Percentiles rank a stretch among this genome's conserved stretches.
Evolutionary conservation across 2,329 filamentous ascomycete genomes (phyloP).

Genomic region (Xylariaceae sp.): DNA sequence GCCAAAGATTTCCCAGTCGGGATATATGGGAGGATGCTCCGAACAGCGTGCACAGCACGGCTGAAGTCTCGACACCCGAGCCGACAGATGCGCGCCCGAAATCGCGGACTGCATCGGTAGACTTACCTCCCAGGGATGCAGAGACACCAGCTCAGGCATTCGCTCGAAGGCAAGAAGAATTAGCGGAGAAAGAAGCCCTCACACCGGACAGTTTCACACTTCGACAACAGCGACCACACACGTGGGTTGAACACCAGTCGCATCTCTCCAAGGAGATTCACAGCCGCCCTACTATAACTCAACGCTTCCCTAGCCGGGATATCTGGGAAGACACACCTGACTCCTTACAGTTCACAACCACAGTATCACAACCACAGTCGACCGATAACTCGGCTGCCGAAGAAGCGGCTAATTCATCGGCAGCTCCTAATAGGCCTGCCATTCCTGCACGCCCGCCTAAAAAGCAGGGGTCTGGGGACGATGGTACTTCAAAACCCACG

Average conservation of each 20-base stretch:
- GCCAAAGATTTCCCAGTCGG: conserved; percentile 85
- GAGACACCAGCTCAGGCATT: conserved; percentile 70
- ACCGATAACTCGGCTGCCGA: conserved; percentile 49
- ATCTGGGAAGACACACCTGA: conserved; percentile 95
- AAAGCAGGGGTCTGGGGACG: conserved; percentile 47
- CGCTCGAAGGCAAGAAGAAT: conserved; percentile 68
- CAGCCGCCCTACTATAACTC: conserved; percentile 61
- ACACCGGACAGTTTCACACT: conserved; percentile 60
- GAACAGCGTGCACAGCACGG: conserved; percentile 77
- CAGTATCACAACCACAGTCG: conserved; percentile 64
- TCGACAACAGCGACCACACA: conserved; percentile 55
- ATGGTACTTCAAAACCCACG: conserved; percentile 49
- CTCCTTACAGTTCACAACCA: conserved; percentile 79
- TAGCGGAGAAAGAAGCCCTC: conserved; percentile 63
- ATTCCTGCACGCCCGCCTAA: conserved; percentile 59
- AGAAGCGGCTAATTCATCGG: conserved; percentile 47
- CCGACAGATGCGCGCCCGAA: conserved; percentile 53
- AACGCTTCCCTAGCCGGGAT: conserved; percentile 88
- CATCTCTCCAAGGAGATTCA: conserved; percentile 58
- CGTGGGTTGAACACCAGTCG: conserved; percentile 55
- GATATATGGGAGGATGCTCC: conserved; percentile 98
- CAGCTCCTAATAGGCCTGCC: conserved; percentile 60
- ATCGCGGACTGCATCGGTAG: conserved; percentile 46
- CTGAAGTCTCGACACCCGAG: conserved; percentile 86
- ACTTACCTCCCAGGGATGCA: conserved; percentile 47